These are phyloP conservation scores for Paracoccidioides lutzii DNA, from an alignment of 2,329 filamentous ascomycete species.

Conservation along the genomic window DNA sequence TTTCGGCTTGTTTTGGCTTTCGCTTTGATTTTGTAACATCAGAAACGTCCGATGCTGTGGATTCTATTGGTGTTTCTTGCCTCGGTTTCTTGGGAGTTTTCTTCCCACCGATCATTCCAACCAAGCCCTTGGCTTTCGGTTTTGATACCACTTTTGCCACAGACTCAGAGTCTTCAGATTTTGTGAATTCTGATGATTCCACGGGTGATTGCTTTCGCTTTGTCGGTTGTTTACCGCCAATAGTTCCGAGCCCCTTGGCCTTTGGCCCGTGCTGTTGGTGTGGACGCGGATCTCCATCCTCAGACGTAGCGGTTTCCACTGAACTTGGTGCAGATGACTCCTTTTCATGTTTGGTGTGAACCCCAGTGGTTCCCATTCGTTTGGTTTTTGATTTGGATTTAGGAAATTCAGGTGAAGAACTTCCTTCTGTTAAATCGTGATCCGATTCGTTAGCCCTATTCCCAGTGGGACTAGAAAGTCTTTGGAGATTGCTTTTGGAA, in stretches of 20 bases:
- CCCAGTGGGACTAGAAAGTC: neutral
- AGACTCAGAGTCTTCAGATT: neutral
- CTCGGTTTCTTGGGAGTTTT: constrained; percentile 4
- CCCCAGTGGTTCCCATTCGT: too few relatives aligned
- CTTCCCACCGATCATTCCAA: constrained; percentile 1
- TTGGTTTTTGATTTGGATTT: neutral
- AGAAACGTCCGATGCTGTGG: constrained; percentile 4
- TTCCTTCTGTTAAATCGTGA: neutral
- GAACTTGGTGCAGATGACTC: neutral
- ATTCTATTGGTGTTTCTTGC: neutral
- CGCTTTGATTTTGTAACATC: neutral
- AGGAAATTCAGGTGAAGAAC: neutral
- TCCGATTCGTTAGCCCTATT: neutral
- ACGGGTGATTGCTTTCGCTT: neutral
- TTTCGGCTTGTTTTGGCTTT: neutral
- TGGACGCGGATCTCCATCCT: constrained; percentile 1
- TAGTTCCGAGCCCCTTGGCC: constrained; percentile 6
- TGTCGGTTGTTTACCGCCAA: constrained; percentile 7
- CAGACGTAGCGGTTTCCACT: constrained; percentile 7
- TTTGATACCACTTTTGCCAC: neutral
- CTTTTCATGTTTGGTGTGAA: neutral
- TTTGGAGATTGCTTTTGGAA: neutral
- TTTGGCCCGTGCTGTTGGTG: constrained; percentile 3
- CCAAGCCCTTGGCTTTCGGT: neutral
- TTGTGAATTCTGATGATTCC: neutral